Base-by-base conservation (phyloP, 2,329 filamentous ascomycete genomes). In the Xylariales sp. region DNA sequence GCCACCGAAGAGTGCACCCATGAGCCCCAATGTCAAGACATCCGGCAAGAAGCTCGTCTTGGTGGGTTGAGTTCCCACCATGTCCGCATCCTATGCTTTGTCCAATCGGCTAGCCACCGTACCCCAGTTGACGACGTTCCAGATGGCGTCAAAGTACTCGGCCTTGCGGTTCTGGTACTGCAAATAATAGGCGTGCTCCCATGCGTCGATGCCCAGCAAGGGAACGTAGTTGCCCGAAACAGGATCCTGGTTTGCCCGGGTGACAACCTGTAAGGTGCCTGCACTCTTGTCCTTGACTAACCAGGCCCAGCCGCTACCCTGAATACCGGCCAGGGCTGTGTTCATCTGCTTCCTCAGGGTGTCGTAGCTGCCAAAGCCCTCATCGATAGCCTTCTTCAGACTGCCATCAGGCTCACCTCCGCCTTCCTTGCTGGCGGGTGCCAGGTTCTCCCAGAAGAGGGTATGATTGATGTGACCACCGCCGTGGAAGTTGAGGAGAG, bases 161-260 rank as follows among this genome's bases (percentile, higher is more conserved):
- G 82, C 85, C 74, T 88, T 88, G 60, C 83, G 77, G 70, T 89
- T 89, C 74, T 88, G 74, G 65, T 89, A 89, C 51, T 76, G 73
- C 15, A 77, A 57, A 51, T 78, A 78, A 53, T 77, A 78, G 1
- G 74, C 74, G 57, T 78, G 74, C 60, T 78, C 74, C 74, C 75
- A 84, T 64, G 83, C 82, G 57, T 85, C 81, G 5, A 84, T 67
- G 2, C 79, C 80, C 38, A 80, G 65, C 9, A 85, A 61, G 1
- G 74, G 74, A 6, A 66, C 58, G 24, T 65, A 63, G 37, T 68
- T 66, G 2, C 66, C 69, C 4, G 68, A 59, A 2, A 78, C 66
- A 2, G 74, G 75, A 55, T 84, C 80, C 61, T 85, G 81, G 54
- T 85, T 81, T 52, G 80, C 76, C 3, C 76, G 81, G 3, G 76